Base-by-base conservation (phyloP, 2,329 filamentous ascomycete genomes). In the Sarocladiaceae sp. region DNA sequence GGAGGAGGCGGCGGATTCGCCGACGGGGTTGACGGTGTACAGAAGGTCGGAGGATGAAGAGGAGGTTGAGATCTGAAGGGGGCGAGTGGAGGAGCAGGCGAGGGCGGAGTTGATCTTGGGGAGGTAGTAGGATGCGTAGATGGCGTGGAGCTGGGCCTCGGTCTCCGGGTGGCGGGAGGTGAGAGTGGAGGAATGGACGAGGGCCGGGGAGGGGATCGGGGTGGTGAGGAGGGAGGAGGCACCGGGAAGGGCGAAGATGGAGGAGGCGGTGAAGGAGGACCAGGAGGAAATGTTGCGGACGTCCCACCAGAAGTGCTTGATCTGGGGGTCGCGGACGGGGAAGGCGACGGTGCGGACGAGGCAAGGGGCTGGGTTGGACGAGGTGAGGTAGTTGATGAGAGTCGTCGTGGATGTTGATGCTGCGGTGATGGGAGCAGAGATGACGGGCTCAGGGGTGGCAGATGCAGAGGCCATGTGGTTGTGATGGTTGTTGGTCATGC, bases 271-370 rank as follows among this genome's bases (percentile, higher is more conserved):
- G 75, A 96, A 96, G 53, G 80, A 76, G 43, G 76, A 77, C 91
- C 91, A 96, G 49, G 81, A 76, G 50, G 87, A 81, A 52, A 96
- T 73, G 60, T 94, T 91, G 53, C 91, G 85, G 47, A 95, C 77
- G 58, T 97, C 91, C 86, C 88, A 96, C 91, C 91, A 97, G 64
- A 91, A 95, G 68, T 95, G 82, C 62, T 83, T 88, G 55, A 76
- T 83, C 64, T 74, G 77, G 57, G 74, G 82, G 61, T 80, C 85
- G 51, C 72, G 78, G 56, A 73, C 70, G 51, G 67, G 81, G 59
- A 84, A 82, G 48, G 84, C 86, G 53, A 91, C 78, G 53, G 83
- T 85, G 57, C 84, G 84, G 29, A 95, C 88, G 26, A 95, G 72
- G 32, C 84, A 83, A 15, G 90, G 85, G 18, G 88, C 83, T 16